Evolutionary conservation across 371 early-diverging fungal genomes (phyloP).

Genomic region (Mortierella sp.): DNA sequence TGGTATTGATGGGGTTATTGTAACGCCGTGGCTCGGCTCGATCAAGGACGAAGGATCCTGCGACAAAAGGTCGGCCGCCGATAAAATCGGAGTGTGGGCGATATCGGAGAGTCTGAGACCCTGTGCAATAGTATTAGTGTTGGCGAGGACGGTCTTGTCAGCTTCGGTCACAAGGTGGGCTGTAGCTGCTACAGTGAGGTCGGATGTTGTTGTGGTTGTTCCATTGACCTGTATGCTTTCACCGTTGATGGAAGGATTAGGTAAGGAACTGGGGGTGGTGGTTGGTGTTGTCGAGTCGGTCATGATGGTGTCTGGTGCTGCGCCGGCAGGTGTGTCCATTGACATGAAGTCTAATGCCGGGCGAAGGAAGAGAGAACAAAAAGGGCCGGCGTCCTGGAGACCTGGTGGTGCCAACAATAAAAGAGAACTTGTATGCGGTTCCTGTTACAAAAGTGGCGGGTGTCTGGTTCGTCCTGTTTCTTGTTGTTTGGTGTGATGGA

Average conservation of each 20-base stretch:
- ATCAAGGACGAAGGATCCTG: not conserved
- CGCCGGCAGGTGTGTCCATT: not conserved
- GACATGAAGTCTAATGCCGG: not conserved
- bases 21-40: not conserved
- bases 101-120: not conserved
- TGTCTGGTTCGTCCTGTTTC: not conserved
- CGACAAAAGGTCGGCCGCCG: not conserved
- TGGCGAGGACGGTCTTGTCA: not conserved
- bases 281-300: conserved; percentile 16
- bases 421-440: not conserved
- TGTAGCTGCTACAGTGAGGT: not conserved
- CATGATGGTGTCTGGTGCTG: conserved; percentile 18
- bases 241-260: conserved; percentile 7
- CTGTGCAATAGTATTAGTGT: not conserved
- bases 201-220: not conserved
- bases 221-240: conserved; percentile 10
- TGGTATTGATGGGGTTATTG: not conserved
- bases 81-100: not conserved
- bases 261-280: conserved; percentile 16
- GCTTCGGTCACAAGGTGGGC: not conserved
- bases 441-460: not conserved
- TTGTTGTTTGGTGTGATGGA: not conserved
- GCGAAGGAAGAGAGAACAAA: not conserved
- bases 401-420: not conserved
- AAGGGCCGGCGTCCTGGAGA: conserved; percentile 5